A percentile compares a stretch with the other conserved stretches of the same genome.
Conservation (phyloP, 495 filamentous ascomycete species). For the Penicillium alfredii region DNA sequence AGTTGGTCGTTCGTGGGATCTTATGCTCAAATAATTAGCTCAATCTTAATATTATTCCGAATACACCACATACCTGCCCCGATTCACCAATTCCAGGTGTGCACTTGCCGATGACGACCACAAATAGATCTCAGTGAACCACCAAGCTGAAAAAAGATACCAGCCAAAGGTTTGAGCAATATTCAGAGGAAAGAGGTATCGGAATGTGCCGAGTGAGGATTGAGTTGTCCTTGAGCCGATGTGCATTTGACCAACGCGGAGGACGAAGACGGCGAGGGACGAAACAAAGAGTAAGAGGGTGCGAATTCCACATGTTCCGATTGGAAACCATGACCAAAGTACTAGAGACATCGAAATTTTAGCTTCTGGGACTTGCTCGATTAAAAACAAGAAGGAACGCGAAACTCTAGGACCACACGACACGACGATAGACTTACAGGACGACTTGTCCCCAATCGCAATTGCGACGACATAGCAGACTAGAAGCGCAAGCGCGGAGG, state of each 20-base stretch:
- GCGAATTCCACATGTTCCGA: slow-evolving; percentile 69
- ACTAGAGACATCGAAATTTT: too few species aligned
- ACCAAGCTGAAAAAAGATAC: slow-evolving; percentile 71
- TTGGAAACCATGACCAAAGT: slow-evolving; percentile 80
- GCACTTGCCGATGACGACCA: slow-evolving; percentile 62
- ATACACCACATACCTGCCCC: slow-evolving; percentile 47
- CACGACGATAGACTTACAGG: slow-evolving; percentile 45
- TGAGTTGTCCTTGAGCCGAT: slow-evolving; percentile 57
- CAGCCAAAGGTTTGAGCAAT: slow-evolving; percentile 62
- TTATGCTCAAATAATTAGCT: slow-evolving; percentile 22
- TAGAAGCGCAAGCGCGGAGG: slow-evolving; percentile 56
- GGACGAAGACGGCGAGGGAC: slow-evolving; percentile 61
- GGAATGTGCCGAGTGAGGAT: slow-evolving; percentile 60
- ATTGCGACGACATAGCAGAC: slow-evolving; percentile 73
- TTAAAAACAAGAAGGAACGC: slow-evolving; percentile 10
- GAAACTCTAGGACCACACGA: background rate
- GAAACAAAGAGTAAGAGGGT: slow-evolving; percentile 66
- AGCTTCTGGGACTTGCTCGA: too few species aligned
- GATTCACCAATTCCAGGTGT: slow-evolving; percentile 65
- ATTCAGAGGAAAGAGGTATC: slow-evolving; percentile 47
- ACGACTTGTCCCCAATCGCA: slow-evolving; percentile 62
- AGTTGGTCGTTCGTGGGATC: slow-evolving; percentile 61
- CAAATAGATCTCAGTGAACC: slow-evolving; percentile 79
- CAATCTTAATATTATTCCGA: background rate
- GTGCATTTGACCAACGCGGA: slow-evolving; percentile 84